A percentile compares a stretch with the other conserved stretches of the same genome.
These are phyloP conservation scores for Crithidia bombi DNA, from an alignment of 208 protist genomes.

Conservation along the genomic window DNA sequence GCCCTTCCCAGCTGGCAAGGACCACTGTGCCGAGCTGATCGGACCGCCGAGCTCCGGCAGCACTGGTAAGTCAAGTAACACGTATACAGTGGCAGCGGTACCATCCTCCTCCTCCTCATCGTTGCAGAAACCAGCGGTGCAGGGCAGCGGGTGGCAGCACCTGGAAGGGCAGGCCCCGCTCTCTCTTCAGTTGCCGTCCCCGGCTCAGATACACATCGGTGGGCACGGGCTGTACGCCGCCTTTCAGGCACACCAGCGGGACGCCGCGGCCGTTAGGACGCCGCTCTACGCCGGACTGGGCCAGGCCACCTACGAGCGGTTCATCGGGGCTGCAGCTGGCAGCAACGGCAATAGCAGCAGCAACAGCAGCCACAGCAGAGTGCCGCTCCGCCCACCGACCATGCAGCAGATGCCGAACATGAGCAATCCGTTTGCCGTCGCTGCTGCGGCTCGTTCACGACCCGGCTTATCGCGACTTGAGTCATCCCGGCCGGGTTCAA, in stretches of 20 bases:
- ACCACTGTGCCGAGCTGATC: background rate
- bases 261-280: background rate
- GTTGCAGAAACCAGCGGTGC: too few species aligned
- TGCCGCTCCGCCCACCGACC: background rate
- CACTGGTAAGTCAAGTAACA: too few species aligned
- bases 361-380: too few species aligned
- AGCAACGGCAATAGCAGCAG: too few species aligned
- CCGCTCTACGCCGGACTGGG: constrained; percentile 11
- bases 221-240: constrained; percentile 8
- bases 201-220: too few species aligned
- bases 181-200: too few species aligned
- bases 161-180: background rate
- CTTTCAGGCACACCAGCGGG: background rate
- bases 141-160: too few species aligned
- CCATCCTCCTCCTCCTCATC: too few species aligned
- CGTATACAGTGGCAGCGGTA: background rate
- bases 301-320: background rate
- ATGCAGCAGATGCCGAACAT: background rate
- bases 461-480: background rate
- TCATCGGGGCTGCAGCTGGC: background rate
- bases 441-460: background rate
- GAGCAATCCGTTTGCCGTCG: background rate
- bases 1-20: background rate
- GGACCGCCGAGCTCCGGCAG: background rate
- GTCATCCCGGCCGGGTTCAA: background rate